Evolutionary conservation across 176 grass and related monocot species (phyloP).

Genomic region (Musa beccarii): DNA sequence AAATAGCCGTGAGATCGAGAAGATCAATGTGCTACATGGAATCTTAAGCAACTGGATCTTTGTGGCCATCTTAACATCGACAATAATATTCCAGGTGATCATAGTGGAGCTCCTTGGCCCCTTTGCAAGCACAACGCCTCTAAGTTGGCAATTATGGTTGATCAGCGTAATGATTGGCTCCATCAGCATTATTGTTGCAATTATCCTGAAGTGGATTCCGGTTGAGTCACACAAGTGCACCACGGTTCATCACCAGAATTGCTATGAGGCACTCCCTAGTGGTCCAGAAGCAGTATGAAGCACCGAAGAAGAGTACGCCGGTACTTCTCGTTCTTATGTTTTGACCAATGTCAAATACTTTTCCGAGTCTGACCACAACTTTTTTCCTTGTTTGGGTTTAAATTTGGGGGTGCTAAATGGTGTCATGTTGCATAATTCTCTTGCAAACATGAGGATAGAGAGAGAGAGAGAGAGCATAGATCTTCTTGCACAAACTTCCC

Average conservation of each 20-base stretch:
- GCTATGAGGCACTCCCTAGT: constrained; percentile 39
- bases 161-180: constrained; percentile 60
- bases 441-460: no score
- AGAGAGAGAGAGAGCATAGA: no score
- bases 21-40: constrained; percentile 74
- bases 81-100: constrained; percentile 68
- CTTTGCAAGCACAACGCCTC: constrained; percentile 75
- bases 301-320: not conserved
- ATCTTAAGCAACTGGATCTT: constrained; percentile 74
- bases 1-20: constrained; percentile 92
- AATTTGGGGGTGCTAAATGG: not conserved
- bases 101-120: constrained; percentile 85
- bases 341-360: not conserved
- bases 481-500: no score
- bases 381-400: not conserved
- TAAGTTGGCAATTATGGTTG: constrained; percentile 65
- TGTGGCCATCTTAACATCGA: constrained; percentile 38
- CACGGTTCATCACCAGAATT: constrained; percentile 27
- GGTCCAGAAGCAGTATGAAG: constrained; percentile 66
- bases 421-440: not conserved
- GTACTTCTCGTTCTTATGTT: not conserved
- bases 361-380: not conserved
- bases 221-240: constrained; percentile 31
- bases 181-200: constrained; percentile 57
- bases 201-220: constrained; percentile 74